These are phyloP conservation scores for Cytospora piceae DNA, from an alignment of 2,329 filamentous ascomycete species.

Conservation along the genomic window DNA sequence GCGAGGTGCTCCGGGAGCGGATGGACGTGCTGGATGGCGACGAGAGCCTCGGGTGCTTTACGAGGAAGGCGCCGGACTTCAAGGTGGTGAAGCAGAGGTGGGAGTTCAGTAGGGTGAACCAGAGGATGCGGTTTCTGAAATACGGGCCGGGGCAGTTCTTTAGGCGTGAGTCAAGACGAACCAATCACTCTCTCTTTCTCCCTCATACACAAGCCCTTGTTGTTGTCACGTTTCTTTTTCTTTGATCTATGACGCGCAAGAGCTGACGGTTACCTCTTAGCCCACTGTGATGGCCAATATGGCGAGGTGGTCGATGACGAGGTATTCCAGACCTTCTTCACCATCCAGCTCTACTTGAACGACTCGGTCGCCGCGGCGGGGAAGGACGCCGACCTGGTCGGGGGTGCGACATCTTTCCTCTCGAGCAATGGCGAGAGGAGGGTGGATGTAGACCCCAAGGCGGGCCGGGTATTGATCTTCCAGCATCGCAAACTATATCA, in stretches of 20 bases:
- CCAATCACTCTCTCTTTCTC: conserved; percentile 18
- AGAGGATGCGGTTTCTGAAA: conserved; percentile 74
- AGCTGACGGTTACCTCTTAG: conserved; percentile 39
- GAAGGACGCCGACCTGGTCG: conserved; percentile 44
- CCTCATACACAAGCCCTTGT: no score
- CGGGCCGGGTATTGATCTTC: conserved; percentile 63
- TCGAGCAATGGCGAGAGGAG: conserved; percentile 47
- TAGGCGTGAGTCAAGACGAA: conserved; percentile 46
- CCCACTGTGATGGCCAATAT: conserved; percentile 71
- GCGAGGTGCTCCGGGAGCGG: conserved; percentile 45
- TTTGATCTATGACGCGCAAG: not conserved
- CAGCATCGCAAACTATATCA: conserved; percentile 58
- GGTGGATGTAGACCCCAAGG: conserved; percentile 59
- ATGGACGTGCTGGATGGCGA: conserved; percentile 43
- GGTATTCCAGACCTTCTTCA: conserved; percentile 53
- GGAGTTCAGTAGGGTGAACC: conserved; percentile 63
- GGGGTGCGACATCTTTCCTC: conserved; percentile 61
- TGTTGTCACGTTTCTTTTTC: no score
- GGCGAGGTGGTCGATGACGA: conserved; percentile 53
- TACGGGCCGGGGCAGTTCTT: conserved; percentile 77
- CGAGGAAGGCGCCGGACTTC: conserved; percentile 26
- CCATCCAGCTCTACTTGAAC: conserved; percentile 60
- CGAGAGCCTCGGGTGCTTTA: conserved; percentile 38
- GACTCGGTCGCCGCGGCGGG: conserved; percentile 49
- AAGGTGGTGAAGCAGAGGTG: conserved; percentile 38